Evolutionary conservation across 179 eudicot species (phyloP).

Genomic region (Amaranthus tricolor): DNA sequence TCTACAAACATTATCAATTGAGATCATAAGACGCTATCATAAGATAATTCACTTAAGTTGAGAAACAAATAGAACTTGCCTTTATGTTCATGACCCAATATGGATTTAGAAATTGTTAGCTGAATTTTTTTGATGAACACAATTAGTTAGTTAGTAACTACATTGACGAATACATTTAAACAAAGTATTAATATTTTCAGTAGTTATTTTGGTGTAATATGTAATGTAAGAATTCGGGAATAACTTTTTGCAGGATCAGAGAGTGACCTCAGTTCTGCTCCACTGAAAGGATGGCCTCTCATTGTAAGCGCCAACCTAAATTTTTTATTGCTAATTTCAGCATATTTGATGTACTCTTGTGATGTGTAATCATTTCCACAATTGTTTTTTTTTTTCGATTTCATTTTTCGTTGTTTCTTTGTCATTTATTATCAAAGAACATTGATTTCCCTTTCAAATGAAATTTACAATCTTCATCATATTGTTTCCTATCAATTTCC

Average conservation of each 20-base stretch:
- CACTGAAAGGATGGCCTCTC: slow-evolving; percentile 26
- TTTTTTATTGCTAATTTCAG: background rate
- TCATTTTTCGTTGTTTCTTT: background rate
- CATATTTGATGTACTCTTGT: background rate
- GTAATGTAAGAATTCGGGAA: background rate
- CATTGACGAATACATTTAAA: background rate
- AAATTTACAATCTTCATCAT: background rate
- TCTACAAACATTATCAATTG: background rate
- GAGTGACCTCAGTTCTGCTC: slow-evolving; percentile 3
- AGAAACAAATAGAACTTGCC: background rate
- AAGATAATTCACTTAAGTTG: background rate
- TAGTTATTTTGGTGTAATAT: background rate
- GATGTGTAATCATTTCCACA: background rate
- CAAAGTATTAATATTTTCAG: background rate
- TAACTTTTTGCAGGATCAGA: slow-evolving; percentile 20
- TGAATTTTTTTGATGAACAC: background rate
- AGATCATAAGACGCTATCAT: background rate
- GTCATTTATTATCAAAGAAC: background rate
- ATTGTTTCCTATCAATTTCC: background rate
- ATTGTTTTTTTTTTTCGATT: background rate
- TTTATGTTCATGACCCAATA: background rate
- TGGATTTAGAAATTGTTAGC: background rate
- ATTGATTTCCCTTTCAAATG: background rate
- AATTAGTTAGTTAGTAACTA: background rate
- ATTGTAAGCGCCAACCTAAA: slow-evolving; percentile 12